Evolutionary conservation across 306 rosid species (phyloP).

Genomic region (Inga oerstediana): DNA sequence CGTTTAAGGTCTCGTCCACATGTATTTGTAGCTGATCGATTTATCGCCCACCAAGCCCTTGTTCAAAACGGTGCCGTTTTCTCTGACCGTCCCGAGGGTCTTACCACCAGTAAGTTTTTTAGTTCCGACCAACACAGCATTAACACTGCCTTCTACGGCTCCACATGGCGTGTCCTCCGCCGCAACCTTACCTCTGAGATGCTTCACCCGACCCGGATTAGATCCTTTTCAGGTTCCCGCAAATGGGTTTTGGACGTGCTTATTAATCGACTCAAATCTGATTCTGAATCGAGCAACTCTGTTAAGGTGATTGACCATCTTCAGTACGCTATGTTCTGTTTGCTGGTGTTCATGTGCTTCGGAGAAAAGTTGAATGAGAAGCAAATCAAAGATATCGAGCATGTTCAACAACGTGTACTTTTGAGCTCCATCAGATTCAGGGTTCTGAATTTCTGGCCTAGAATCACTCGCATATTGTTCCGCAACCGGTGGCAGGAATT

Average conservation of each 20-base stretch:
- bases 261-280: not conserved
- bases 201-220: not conserved
- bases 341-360: not conserved
- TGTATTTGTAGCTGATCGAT: conserved; percentile 37
- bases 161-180: not conserved
- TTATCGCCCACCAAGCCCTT: conserved; percentile 45
- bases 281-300: not conserved
- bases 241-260: not conserved
- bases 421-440: not conserved
- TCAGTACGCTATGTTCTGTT: not conserved
- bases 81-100: conserved; percentile 42
- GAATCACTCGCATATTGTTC: not conserved
- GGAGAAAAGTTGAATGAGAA: not conserved
- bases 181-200: not conserved
- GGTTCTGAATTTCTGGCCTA: not conserved
- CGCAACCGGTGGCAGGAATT: not conserved
- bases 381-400: not conserved
- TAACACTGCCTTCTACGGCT: conserved; percentile 39
- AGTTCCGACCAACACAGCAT: conserved; percentile 32
- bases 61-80: conserved; percentile 34
- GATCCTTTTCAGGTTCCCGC: not conserved
- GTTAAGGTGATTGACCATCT: not conserved
- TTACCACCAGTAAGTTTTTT: not conserved
- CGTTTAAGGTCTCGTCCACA: conserved; percentile 20
- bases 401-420: not conserved